Base-by-base conservation (phyloP, 1,284 basidiomycete species). In the Heterobasidion annosum region DNA sequence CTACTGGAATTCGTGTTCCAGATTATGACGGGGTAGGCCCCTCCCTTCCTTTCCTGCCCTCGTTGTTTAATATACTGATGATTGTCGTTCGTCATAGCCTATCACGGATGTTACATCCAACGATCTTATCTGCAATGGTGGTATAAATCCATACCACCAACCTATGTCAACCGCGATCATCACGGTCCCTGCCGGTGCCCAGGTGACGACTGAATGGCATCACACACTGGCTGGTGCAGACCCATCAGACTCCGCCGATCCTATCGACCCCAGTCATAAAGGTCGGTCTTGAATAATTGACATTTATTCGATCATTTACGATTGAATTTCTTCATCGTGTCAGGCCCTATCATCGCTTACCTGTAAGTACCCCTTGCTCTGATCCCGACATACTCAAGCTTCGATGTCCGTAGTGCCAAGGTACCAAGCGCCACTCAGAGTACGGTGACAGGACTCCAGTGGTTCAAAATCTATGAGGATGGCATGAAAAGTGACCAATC, bases 81-180 rank as follows among this genome's bases (percentile, higher is more conserved):
- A 18, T 13, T 47, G 16, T 18, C 25, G 25, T 25, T 40, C n/a
- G 49, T 48, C 50, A 18, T 53, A 80, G 77, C 76, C 78, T 8
- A 78, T 81, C 54, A 75, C 61, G 40, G 74, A 80, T 59, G 76
- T 80, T 4, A 78, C 71, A 4, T 80, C 77, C 0, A 80, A 79
- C 64, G 70, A 81, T 61, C 51, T 82, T 47, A 79, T 79, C 56
- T 81, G 79, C 68, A 82, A 82, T 56, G 79, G 79, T 34, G 79
- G 79, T 33, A 80, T 81, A 62, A 82, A 80, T 62, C 78, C 79
- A 0, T 80, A 78, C 65, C 74, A 79, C 66, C 67, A 75, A 61
- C 76, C 77, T 9, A 66, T 84, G 57, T 71, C 80, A 47, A 65
- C 71, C 52, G 61, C 71, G 10, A 63, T 83, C 61, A 73, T 85